phyloP scores from a whole-genome alignment of 164 flowering plant genomes.

The Cinnamomum micranthum region DNA sequence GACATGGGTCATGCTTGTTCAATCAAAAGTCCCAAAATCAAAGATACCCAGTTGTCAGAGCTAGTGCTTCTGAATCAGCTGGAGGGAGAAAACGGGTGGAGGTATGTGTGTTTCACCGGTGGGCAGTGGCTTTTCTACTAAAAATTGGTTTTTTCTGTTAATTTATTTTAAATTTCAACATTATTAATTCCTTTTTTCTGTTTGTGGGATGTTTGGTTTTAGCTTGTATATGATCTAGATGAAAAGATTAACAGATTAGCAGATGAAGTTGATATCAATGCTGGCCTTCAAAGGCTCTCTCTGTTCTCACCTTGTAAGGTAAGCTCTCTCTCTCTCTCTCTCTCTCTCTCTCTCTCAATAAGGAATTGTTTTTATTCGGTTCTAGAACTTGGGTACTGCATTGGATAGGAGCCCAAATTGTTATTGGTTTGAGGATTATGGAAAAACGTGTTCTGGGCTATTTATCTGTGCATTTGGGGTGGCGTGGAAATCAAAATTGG shows the following conservation, averaged over 20 bases:
- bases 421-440: background rate
- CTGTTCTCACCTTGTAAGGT: conserved; percentile 97
- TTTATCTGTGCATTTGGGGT: background rate
- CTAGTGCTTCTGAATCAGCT: conserved; percentile 34
- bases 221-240: conserved; percentile 77
- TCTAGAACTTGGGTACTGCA: background rate
- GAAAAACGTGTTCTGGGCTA: background rate
- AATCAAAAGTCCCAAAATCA: conserved; percentile 16
- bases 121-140: background rate
- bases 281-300: conserved; percentile 77
- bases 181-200: background rate
- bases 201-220: conserved; percentile 17
- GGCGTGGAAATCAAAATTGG: too few relatives aligned
- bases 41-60: conserved; percentile 34
- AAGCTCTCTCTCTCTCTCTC: background rate
- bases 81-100: conserved; percentile 48
- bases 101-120: conserved; percentile 26
- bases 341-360: background rate
- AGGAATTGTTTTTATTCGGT: background rate
- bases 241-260: conserved; percentile 66
- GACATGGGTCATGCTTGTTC: conserved; percentile 28
- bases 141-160: background rate
- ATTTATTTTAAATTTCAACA: background rate
- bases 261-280: conserved; percentile 71
- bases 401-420: background rate